These are phyloP conservation scores for Podila clonocystis DNA, from an alignment of 192 early-diverging fungal genomes.

Conservation along the genomic window DNA sequence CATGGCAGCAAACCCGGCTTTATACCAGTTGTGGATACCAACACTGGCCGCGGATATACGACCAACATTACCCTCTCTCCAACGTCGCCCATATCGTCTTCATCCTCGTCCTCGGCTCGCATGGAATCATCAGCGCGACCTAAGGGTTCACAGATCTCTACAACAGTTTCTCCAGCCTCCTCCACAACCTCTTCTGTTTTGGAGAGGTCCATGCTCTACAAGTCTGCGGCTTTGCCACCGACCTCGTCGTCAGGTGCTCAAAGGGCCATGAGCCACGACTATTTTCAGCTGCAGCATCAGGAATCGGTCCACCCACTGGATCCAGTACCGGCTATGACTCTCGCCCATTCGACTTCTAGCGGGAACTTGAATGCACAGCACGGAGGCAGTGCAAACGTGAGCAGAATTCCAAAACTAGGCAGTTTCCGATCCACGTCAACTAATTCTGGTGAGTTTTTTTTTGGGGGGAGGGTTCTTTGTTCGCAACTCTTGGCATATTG, in stretches of 20 bases:
- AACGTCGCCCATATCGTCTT: constrained; percentile 19
- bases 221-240: background rate
- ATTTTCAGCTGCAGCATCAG: background rate
- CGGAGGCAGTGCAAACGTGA: background rate
- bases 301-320: constrained; percentile 32
- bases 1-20: background rate
- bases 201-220: constrained; percentile 7
- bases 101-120: constrained; percentile 26
- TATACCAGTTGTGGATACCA: constrained; percentile 3
- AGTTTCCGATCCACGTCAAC: constrained; percentile 1
- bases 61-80: constrained; percentile 12
- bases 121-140: constrained; percentile 3
- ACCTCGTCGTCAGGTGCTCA: background rate
- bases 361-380: background rate
- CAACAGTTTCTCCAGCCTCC: constrained; percentile 24
- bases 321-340: background rate
- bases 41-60: constrained; percentile 2
- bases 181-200: constrained; percentile 19
- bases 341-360: background rate
- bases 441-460: constrained; percentile 4
- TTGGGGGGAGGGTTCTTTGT: too few species aligned
- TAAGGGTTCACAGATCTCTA: background rate
- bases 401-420: constrained; percentile 7
- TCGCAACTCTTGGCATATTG: too few species aligned
- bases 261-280: background rate